Evolutionary conservation across 108 stramenopile species (phyloP).

Genomic region (Epithemia pelagica): DNA sequence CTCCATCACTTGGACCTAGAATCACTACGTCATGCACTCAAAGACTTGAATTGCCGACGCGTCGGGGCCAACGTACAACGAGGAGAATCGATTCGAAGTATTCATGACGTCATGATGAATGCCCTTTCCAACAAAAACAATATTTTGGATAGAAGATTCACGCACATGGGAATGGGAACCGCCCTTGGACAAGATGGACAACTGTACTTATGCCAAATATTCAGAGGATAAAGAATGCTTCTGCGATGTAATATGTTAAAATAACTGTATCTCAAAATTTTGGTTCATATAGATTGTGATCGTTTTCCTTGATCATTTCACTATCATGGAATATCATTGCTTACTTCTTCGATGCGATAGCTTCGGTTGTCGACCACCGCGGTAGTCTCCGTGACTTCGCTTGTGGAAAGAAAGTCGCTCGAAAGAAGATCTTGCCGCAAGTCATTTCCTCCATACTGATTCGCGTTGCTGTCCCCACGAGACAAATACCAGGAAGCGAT

Average conservation of each 20-base stretch:
- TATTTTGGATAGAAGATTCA: slow-evolving; percentile 30
- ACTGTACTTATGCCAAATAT: slow-evolving; percentile 36
- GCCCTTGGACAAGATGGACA: slow-evolving; percentile 15
- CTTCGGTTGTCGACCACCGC: not conserved
- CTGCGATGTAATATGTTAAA: not conserved
- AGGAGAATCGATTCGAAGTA: slow-evolving; percentile 17
- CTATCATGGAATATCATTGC: not conserved
- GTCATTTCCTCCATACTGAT: not conserved
- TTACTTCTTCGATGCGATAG: not conserved
- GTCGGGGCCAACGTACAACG: slow-evolving; percentile 29
- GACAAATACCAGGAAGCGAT: not conserved
- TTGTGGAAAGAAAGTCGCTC: not conserved
- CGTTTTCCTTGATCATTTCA: too few relatives aligned
- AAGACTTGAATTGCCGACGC: slow-evolving; percentile 7
- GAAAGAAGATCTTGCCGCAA: not conserved
- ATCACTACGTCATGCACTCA: not conserved
- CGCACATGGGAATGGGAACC: slow-evolving; percentile 37
- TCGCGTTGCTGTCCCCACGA: not conserved
- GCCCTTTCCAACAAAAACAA: slow-evolving; percentile 25
- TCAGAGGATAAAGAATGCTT: slow-evolving; percentile 14
- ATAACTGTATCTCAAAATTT: not conserved
- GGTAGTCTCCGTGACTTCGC: not conserved
- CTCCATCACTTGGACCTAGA: slow-evolving; percentile 17
- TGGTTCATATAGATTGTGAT: not conserved
- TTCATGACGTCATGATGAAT: slow-evolving; percentile 29